Percentiles rank a stretch among this genome's conserved stretches.
These are phyloP conservation scores for Fibroporia radiculosa DNA, from an alignment of 768 basidiomycete genomes.

Conservation along the genomic window DNA sequence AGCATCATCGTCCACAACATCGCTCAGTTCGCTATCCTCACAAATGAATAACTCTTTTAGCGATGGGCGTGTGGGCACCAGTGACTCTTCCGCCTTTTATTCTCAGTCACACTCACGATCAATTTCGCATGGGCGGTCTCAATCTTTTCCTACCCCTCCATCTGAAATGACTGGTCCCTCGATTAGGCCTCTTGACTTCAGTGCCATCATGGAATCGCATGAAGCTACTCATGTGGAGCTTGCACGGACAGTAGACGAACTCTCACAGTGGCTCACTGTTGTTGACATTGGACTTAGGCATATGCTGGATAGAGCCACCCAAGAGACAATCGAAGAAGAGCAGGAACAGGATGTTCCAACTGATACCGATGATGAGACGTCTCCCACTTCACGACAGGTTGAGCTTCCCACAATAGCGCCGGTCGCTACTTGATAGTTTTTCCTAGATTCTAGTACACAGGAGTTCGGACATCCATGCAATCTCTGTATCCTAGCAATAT, in stretches of 20 bases:
- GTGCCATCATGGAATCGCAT: conserved; percentile 39
- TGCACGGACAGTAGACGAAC: conserved; percentile 62
- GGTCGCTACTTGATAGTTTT: conserved; percentile 3
- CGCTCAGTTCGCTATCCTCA: conserved; percentile 30
- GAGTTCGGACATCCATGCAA: neutral
- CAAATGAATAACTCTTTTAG: conserved; percentile 17
- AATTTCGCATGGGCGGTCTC: conserved; percentile 17
- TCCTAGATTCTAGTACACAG: conserved; percentile 6
- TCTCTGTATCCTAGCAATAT: neutral
- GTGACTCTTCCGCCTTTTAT: conserved; percentile 12
- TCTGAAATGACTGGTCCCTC: conserved; percentile 30
- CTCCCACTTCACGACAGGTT: too few relatives aligned
- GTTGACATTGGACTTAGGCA: conserved; percentile 66
- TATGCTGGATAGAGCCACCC: conserved; percentile 48
- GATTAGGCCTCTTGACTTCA: conserved; percentile 66
- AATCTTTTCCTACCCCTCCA: conserved; percentile 12
- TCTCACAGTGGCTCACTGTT: conserved; percentile 67
- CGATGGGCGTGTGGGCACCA: conserved; percentile 10
- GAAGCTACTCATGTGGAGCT: conserved; percentile 65
- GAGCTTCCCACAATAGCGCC: neutral
- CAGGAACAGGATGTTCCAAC: conserved; percentile 31
- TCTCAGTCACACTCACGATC: conserved; percentile 12
- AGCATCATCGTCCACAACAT: conserved; percentile 31
- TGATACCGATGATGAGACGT: conserved; percentile 3
- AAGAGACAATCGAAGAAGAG: conserved; percentile 59